Conservation (phyloP, 768 basidiomycete species). For the Hericium alpestre region DNA sequence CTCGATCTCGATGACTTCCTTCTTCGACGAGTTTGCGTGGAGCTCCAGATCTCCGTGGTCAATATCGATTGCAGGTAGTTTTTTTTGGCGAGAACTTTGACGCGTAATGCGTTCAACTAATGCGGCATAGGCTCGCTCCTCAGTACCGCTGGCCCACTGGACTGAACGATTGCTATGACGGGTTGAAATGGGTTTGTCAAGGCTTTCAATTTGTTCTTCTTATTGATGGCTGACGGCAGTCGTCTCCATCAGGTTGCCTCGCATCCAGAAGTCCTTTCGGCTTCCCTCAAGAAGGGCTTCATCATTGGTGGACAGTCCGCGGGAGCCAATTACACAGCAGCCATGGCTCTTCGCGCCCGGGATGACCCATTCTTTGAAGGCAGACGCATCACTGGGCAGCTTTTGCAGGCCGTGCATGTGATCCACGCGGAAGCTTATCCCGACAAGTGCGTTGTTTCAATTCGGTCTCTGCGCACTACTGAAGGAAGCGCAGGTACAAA, state of each 20-base stretch:
- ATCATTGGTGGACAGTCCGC: neutral
- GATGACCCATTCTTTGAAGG: neutral
- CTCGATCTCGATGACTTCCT: conserved; percentile 3
- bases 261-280: neutral
- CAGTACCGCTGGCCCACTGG: too few species aligned
- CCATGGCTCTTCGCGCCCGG: neutral
- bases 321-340: neutral
- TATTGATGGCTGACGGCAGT: neutral
- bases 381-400: neutral
- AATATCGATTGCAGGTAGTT: conserved; percentile 9
- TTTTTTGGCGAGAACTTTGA: neutral
- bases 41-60: conserved; percentile 7
- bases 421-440: neutral
- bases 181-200: neutral
- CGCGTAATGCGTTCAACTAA: neutral
- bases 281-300: neutral
- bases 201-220: neutral
- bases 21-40: neutral
- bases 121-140: neutral
- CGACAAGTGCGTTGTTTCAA: neutral
- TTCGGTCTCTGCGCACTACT: neutral
- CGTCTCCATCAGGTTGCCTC: neutral
- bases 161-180: neutral
- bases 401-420: neutral
- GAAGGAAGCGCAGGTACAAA: neutral